A percentile compares a stretch with the other conserved stretches of the same genome.
phyloP scores from a whole-genome alignment of 2,329 filamentous ascomycete genomes.

The Phyllosticta ampelicida region DNA sequence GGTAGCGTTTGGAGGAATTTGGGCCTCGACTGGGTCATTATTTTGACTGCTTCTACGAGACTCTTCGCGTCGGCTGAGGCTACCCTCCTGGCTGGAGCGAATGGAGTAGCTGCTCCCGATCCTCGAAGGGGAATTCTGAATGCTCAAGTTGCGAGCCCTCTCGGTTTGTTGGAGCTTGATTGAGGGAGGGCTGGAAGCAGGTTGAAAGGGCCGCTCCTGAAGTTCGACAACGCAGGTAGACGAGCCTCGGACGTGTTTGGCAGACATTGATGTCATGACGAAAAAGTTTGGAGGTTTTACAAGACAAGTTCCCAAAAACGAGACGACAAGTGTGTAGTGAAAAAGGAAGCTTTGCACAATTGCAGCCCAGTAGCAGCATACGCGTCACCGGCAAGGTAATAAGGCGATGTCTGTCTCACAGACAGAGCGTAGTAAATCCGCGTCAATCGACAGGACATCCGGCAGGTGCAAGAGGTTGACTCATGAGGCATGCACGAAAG shows the following conservation, averaged over 20 bases:
- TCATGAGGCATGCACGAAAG: not conserved
- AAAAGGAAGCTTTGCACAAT: not conserved
- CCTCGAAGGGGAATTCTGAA: constrained; percentile 1
- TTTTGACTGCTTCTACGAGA: constrained; percentile 1
- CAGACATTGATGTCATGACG: constrained; percentile 10
- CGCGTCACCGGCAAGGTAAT: not conserved
- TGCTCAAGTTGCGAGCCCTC: not conserved
- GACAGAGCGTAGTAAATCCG: not conserved
- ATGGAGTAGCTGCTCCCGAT: not conserved
- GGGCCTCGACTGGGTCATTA: constrained; percentile 26
- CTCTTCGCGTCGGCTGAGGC: not conserved
- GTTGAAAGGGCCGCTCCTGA: constrained; percentile 13
- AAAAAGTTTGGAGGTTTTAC: no score
- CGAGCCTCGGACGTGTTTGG: constrained; percentile 21
- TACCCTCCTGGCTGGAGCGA: not conserved
- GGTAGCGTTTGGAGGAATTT: constrained; percentile 35
- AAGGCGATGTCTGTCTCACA: not conserved
- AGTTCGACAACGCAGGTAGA: constrained; percentile 27
- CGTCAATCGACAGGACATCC: not conserved
- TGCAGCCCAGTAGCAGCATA: no score
- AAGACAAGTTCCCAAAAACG: not conserved
- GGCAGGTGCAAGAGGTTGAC: not conserved
- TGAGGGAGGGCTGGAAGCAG: constrained; percentile 12
- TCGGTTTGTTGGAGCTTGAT: constrained; percentile 11
- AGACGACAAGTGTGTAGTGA: not conserved